Conservation (phyloP, 2,329 filamentous ascomycete genomes). For the Diaporthe citriasiana region DNA sequence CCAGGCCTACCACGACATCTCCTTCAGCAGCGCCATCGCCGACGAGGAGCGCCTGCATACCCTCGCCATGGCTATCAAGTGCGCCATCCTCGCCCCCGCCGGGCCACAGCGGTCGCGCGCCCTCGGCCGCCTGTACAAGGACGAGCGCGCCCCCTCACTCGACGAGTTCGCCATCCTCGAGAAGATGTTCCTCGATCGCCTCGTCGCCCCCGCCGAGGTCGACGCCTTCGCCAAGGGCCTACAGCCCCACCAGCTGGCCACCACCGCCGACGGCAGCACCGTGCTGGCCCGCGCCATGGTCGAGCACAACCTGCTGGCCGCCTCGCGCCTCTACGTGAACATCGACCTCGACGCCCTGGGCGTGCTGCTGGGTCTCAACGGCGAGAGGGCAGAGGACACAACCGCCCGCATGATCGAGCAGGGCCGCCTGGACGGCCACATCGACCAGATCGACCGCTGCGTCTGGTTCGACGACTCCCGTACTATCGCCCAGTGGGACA, state of each 20-base stretch:
- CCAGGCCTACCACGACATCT: conserved; percentile 89
- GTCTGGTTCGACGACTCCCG: conserved; percentile 87
- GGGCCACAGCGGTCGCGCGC: conserved; percentile 86
- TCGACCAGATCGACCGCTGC: conserved; percentile 91
- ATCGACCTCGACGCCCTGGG: conserved; percentile 84
- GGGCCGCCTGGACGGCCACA: conserved; percentile 86
- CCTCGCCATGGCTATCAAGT: conserved; percentile 88
- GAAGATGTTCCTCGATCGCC: conserved; percentile 95
- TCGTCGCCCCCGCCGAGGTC: conserved; percentile 86
- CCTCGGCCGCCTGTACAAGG: conserved; percentile 90
- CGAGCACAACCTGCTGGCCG: conserved; percentile 94
- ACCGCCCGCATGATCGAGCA: conserved; percentile 97
- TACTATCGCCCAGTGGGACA: conserved; percentile 89
- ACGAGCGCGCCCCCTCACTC: conserved; percentile 83
- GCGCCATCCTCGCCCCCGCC: conserved; percentile 91
- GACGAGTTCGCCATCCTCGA: conserved; percentile 91
- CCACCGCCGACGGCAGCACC: conserved; percentile 90
- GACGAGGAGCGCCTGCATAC: conserved; percentile 89
- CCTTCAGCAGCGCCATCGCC: conserved; percentile 81
- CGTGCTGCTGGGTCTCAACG: conserved; percentile 81
- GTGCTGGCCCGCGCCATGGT: conserved; percentile 94
- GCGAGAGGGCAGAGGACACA: conserved; percentile 88
- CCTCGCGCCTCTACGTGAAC: conserved; percentile 83
- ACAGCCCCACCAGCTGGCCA: conserved; percentile 89
- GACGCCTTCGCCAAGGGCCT: conserved; percentile 86